Conservation (phyloP, 2,329 filamentous ascomycete species). For the Exophiala phaeomuriformis region DNA sequence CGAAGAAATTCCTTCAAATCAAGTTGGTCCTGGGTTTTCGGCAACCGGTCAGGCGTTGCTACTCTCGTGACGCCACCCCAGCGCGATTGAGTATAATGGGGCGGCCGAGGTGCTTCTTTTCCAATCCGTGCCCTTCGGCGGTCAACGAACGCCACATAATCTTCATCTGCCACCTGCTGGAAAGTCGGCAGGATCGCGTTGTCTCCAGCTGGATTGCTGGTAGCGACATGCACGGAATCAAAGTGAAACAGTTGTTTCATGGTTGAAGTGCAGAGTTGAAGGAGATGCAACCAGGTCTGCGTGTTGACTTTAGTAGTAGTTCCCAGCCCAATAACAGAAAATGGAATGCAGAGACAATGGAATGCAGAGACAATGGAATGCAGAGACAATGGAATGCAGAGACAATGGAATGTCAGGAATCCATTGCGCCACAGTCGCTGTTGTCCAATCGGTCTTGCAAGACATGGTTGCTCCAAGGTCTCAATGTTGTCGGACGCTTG, state of each 20-base stretch:
- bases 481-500: neutral
- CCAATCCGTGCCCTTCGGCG: slow-evolving; percentile 2
- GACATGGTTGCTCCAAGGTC: no score
- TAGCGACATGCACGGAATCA: neutral
- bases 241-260: neutral
- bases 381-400: no score
- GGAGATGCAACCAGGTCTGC: no score
- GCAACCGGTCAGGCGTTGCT: neutral
- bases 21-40: neutral
- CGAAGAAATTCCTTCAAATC: slow-evolving; percentile 5
- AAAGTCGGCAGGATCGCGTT: slow-evolving; percentile 8
- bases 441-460: no score
- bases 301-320: no score
- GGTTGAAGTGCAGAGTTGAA: neutral
- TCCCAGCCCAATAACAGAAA: no score
- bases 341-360: no score
- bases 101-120: slow-evolving; percentile 3
- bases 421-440: no score
- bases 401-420: no score
- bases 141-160: slow-evolving; percentile 1
- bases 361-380: no score
- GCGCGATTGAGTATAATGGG: neutral
- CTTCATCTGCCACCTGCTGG: slow-evolving; percentile 6
- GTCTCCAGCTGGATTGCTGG: slow-evolving; percentile 4
- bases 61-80: slow-evolving; percentile 1